Percentiles rank a stretch among this genome's conserved stretches.
phyloP scores from a whole-genome alignment of 495 filamentous ascomycete genomes.

The Chaetomium tenue region DNA sequence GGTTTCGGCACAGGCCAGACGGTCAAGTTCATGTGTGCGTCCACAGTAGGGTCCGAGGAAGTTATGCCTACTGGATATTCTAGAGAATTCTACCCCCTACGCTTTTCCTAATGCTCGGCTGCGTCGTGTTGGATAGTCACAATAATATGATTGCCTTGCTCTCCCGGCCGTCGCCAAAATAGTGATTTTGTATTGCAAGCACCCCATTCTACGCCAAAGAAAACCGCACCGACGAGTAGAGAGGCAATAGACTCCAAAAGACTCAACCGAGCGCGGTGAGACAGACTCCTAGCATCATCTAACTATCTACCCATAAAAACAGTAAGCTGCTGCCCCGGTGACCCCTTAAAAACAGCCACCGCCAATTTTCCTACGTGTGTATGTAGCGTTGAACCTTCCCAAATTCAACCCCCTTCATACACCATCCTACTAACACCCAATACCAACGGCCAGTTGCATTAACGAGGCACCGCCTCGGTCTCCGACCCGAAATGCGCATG shows the following conservation, averaged over 20 bases:
- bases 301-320: background rate
- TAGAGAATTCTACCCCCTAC: background rate
- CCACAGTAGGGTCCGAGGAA: too few relatives aligned
- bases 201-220: constrained; percentile 2
- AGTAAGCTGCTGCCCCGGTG: background rate
- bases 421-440: background rate
- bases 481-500: background rate
- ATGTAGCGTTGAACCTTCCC: background rate
- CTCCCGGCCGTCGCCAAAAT: background rate
- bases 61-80: background rate
- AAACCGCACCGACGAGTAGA: background rate
- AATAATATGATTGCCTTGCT: background rate
- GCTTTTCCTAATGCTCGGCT: background rate
- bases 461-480: constrained; percentile 8
- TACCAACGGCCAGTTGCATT: background rate
- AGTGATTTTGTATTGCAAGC: background rate
- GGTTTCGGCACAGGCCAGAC: too few relatives aligned
- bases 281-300: background rate
- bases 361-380: background rate
- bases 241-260: background rate
- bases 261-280: too few relatives aligned
- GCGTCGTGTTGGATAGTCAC: background rate
- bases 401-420: background rate
- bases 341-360: background rate
- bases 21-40: too few relatives aligned